Base-by-base conservation (phyloP, 148 eudicot genomes). In the Mesembryanthemum crystallinum region DNA sequence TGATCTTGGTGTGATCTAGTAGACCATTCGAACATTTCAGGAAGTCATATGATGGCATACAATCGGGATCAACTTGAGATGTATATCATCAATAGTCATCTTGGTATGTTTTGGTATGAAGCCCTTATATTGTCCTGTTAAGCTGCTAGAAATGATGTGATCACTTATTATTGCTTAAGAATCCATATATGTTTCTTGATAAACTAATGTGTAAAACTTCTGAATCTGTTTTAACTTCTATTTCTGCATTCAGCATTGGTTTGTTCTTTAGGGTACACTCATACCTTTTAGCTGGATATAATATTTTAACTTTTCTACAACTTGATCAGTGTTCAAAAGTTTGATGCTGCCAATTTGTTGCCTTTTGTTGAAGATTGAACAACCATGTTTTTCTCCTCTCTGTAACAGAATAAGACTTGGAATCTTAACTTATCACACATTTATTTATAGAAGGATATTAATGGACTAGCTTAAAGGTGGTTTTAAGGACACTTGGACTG, bases 1-100 rank as follows among this genome's bases (percentile, higher is more conserved):
- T 30, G 54, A 71, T 20, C 6, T 20, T 64, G 72, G 75, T 52
- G 78, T 69, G 67, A 71, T 75, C n/a, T n/a, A n/a, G n/a, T n/a
- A n/a, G n/a, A n/a, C n/a, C n/a, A n/a, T n/a, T n/a, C n/a, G n/a
- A n/a, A 30, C 70, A n/a, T n/a, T n/a, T n/a, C n/a, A n/a, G n/a
- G n/a, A n/a, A n/a, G n/a, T n/a, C n/a, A n/a, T n/a, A n/a, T n/a
- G n/a, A n/a, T n/a, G n/a, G n/a, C n/a, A n/a, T n/a, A n/a, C n/a
- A n/a, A n/a, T n/a, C n/a, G n/a, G n/a, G n/a, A n/a, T n/a, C n/a
- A n/a, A n/a, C n/a, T n/a, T n/a, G n/a, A n/a, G n/a, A n/a, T n/a
- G n/a, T n/a, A n/a, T n/a, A n/a, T n/a, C n/a, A n/a, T n/a, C n/a
- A n/a, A n/a, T n/a, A n/a, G n/a, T n/a, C n/a, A n/a, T n/a, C n/a